These are phyloP conservation scores for Priceomyces medius DNA, from an alignment of 805 yeast species.

Conservation along the genomic window DNA sequence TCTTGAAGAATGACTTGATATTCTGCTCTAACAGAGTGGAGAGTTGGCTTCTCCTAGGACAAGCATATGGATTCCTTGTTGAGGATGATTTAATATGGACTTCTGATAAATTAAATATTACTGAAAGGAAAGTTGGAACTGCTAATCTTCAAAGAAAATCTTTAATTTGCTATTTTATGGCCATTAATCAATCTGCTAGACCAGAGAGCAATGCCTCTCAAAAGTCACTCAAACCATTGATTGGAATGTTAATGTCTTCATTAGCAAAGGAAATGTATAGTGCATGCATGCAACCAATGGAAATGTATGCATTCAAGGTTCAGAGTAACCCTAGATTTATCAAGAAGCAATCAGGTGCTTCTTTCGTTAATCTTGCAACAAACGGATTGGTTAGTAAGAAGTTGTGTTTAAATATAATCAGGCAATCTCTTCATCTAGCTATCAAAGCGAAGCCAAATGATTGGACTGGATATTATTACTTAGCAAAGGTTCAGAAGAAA, in stretches of 20 bases:
- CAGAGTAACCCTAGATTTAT: constrained; percentile 36
- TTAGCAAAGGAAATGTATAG: constrained; percentile 60
- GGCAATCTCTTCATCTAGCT: constrained; percentile 48
- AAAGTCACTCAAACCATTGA: constrained; percentile 30
- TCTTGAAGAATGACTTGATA: constrained; percentile 64
- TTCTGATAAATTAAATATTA: constrained; percentile 69
- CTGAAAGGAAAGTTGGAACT: constrained; percentile 59
- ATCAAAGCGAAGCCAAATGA: constrained; percentile 41
- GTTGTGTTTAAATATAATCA: constrained; percentile 38
- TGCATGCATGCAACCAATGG: constrained; percentile 65
- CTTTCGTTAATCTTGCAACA: constrained; percentile 23
- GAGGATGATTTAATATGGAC: constrained; percentile 95
- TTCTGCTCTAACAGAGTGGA: constrained; percentile 71
- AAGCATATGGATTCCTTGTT: constrained; percentile 70
- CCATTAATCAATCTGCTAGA: constrained; percentile 46
- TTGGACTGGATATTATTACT: constrained; percentile 63
- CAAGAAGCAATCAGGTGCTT: constrained; percentile 21
- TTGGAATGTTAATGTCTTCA: constrained; percentile 48
- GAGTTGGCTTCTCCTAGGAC: constrained; percentile 83
- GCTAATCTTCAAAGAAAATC: constrained; percentile 69
- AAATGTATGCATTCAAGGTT: constrained; percentile 53
- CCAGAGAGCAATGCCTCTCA: constrained; percentile 7
- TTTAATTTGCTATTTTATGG: constrained; percentile 72
- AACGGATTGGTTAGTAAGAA: constrained; percentile 19
- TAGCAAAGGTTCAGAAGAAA: constrained; percentile 59